Evolutionary conservation across 2,329 filamentous ascomycete genomes (phyloP), one percentile per base, ranked within the genome.

Genomic region (Pseudogymnoascus sp.): DNA sequence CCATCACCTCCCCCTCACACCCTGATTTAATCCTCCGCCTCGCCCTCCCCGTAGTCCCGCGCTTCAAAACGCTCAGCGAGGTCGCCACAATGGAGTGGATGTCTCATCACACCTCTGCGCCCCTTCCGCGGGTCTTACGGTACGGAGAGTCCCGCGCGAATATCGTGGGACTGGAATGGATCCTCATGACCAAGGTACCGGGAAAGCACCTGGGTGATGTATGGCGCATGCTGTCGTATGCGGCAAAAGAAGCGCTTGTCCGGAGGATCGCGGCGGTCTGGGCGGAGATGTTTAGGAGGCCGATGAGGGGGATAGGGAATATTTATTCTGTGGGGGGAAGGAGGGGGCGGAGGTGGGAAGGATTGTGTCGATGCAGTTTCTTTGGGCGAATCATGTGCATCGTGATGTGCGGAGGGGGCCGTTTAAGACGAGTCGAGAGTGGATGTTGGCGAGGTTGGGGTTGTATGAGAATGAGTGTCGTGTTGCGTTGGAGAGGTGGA

Each of bases 111-210:
- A 73, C 74, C 0, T 58, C 60, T 1, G 66, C 76, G 1, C 75
- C 72, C 0, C 68, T 75, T 3, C 69, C 75, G 2, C 57, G 64
- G 1, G 68, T 77, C 2, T 54, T 74, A 35, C 70, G 65, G 1
- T 76, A 69, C 60, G 70, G 74, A 25, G 66, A 71, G 28, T 69
- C 63, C 6, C 63, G 50, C 14, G 43, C 70, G 1, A 77, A 75
- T 32, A 65, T 71, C 20, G 67, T 77, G 28, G 74, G 72, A 0
- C 75, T 72, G 16, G 74, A 77, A 66, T 78, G 74, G 74, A 76
- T 76, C 8, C 58, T 76, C 11, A 74, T 76, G 71, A 66, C 70
- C 5, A 62, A 64, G 6, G 62, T 74, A 14, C 28, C 28, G 39
- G 62, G 62, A 0, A 63, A 5, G 65, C 63, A 1, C 58, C 68